Base-by-base conservation (phyloP, 2,329 filamentous ascomycete species). In the Fusarium tricinctum region DNA sequence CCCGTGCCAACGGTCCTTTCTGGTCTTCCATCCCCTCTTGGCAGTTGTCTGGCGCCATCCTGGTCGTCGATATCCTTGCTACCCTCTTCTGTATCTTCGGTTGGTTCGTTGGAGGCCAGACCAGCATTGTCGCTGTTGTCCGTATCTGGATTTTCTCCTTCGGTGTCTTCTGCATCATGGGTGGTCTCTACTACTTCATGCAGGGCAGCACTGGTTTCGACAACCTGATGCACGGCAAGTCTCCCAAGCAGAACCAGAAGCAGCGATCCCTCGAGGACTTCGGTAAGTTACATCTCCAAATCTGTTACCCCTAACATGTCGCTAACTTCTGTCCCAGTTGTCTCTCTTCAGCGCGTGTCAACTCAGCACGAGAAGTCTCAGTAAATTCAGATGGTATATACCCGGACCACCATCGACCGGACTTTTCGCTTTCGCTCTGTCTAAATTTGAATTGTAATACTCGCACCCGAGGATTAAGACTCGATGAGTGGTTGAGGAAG, bases 131-230 rank as follows among this genome's bases (percentile, higher is more conserved):
- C 69, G 90, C 92, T 47, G 91, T 97, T 54, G 90, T 97, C 76
- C 92, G 93, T 86, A 87, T 97, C 78, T 97, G 93, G 92, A 89
- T 96, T 75, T 96, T 94, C 85, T 94, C 93, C 17, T 93, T 97
- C 78, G 94, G 93, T 78, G 86, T 97, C 76, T 96, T 97, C 85
- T 93, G 90, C 78, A 86, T 94, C 77, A 89, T 95, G 87, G 92
- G 89, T 75, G 89, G 88, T 78, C 81, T 91, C 40, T 83, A 83
- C 80, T 94, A 94, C 84, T 86, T 96, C 75, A 88, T 97, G 77
- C 90, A 95, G 80, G 91, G 91, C 79, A 93, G 89, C 75, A 81
- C 87, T 66, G 90, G 91, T 67, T 97, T 97, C 80, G 92, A 97
- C 82, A 95, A 96, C 84, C 85, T 97, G 69, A 96, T 97, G 92